Evolutionary conservation across 2,329 filamentous ascomycete species (phyloP), one percentile per base, ranked within the genome.

Genomic region (Aspergillus latus): DNA sequence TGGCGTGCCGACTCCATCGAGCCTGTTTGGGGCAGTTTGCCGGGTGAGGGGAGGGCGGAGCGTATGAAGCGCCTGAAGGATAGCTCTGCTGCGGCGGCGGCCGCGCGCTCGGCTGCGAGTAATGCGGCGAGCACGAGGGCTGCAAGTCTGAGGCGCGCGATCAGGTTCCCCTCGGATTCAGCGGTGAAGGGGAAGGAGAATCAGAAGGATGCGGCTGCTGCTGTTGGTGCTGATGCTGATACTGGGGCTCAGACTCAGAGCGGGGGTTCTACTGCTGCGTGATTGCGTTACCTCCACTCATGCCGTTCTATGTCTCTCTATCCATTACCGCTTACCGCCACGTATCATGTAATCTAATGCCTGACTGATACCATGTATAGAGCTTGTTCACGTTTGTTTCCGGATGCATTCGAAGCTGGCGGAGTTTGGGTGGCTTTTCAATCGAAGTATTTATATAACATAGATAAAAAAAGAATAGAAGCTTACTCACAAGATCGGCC

Each of bases 1-100:
- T 78, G 75, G 76, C 72, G 74, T 7, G 72, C 70, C 10, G 76
- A 78, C 58, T 73, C 74, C 3, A 71, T 77, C 26, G 75, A 77
- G 52, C 74, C 72, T 5, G 68, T 74, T 44, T 71, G 72, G 68
- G 65, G 69, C 15, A 69, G 71, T 57, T 63, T 74, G 5, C 72
- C 72, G 16, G 73, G 73, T n/a, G 73, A 76, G 56, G 71, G 66
- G 9, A 66, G 74, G 7, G 59, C 66, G 1, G 73, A 74, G 16
- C 66, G 73, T 32, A 63, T 76, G 43, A 73, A 69, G 51, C 68
- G 74, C 8, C 61, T 75, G 13, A 69, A 65, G 48, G 70, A 74
- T 21, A 65, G 68, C 1, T 62, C 68, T 15, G 62, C 65, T 2
- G 60, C 62, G 1, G 61, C 61, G 13, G 59, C 62, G 11, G 54